Evolutionary conservation across 768 basidiomycete genomes (phyloP).

Genomic region (Cytidiella melzeri): DNA sequence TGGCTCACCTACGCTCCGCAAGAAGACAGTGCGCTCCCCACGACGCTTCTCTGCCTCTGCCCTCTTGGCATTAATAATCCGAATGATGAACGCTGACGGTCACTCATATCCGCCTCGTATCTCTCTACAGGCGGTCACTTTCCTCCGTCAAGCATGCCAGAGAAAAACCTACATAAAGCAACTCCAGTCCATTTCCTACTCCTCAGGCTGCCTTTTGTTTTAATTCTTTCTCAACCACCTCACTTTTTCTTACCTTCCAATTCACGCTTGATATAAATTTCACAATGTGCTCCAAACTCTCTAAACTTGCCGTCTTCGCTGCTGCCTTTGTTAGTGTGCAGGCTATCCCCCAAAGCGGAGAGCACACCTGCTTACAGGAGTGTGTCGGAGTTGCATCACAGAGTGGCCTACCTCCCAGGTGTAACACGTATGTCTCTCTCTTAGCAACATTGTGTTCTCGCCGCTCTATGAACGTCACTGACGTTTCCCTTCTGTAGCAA

Average conservation of each 20-base stretch:
- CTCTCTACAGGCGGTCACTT: neutral
- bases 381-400: neutral
- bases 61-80: too few species aligned
- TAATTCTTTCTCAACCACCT: neutral
- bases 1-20: too few species aligned
- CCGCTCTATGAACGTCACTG: neutral
- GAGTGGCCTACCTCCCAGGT: neutral
- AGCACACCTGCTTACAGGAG: neutral
- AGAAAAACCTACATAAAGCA: neutral
- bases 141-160: neutral
- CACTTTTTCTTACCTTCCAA: neutral
- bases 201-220: neutral
- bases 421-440: neutral
- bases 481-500: neutral
- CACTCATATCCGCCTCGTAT: too few species aligned
- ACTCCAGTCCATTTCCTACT: neutral
- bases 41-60: too few species aligned
- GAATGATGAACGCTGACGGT: too few species aligned
- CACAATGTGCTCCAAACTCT: too few species aligned
- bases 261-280: neutral
- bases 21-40: too few species aligned
- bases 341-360: neutral
- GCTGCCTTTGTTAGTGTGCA: neutral
- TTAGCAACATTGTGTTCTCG: neutral
- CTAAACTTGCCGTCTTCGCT: neutral